Evolutionary conservation across 1,284 basidiomycete species (phyloP).

Genomic region (Heliocybe sulcata): DNA sequence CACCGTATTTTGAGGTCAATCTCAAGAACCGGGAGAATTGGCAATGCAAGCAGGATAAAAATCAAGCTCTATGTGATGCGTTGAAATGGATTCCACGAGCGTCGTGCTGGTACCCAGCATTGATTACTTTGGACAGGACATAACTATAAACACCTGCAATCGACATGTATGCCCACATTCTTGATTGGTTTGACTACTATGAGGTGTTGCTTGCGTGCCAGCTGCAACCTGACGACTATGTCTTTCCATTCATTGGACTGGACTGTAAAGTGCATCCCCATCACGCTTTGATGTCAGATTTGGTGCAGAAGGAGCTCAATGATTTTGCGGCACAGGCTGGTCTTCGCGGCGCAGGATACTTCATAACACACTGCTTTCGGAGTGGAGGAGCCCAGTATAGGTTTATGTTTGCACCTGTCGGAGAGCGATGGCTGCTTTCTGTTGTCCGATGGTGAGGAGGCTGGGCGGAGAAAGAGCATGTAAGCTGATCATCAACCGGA

Average conservation of each 20-base stretch:
- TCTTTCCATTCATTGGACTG: slow-evolving; percentile 23
- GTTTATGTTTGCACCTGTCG: slow-evolving; percentile 27
- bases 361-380: slow-evolving; percentile 23
- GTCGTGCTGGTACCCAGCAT: background rate
- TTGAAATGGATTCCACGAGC: background rate
- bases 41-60: background rate
- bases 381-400: slow-evolving; percentile 20
- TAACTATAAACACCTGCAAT: slow-evolving; percentile 18
- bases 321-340: slow-evolving; percentile 16
- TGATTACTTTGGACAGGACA: slow-evolving; percentile 8
- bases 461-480: slow-evolving; percentile 26
- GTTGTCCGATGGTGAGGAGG: slow-evolving; percentile 32
- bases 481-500: slow-evolving; percentile 7
- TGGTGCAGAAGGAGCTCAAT: slow-evolving; percentile 17
- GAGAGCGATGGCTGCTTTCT: slow-evolving; percentile 23
- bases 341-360: slow-evolving; percentile 6
- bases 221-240: slow-evolving; percentile 19
- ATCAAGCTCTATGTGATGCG: background rate
- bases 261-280: slow-evolving; percentile 19
- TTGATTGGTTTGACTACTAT: slow-evolving; percentile 19
- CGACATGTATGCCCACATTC: slow-evolving; percentile 19
- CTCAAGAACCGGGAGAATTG: background rate
- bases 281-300: slow-evolving; percentile 17
- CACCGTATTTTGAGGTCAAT: background rate
- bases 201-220: slow-evolving; percentile 11